Evolutionary conservation across 1,284 basidiomycete genomes (phyloP), one percentile per base, ranked within the genome.

Genomic region (Schizophyllum amplum): DNA sequence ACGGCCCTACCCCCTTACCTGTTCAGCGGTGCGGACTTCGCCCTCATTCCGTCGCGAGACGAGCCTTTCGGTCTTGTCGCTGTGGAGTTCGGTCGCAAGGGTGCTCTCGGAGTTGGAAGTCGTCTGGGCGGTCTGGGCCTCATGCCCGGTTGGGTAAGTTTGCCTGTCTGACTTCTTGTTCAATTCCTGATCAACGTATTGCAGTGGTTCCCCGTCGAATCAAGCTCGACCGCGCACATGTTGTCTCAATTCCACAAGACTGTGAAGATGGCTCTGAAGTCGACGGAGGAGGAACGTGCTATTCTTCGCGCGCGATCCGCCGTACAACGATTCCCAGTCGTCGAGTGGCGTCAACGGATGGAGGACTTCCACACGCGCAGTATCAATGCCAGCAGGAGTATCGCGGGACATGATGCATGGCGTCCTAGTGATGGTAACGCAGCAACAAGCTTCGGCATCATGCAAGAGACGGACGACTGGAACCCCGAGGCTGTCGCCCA

Each of bases 171-270:
- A 52, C 23, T 6, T 15, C 20, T n/a, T n/a, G 46, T 21, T 24
- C 5, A 1, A 24, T 65, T 55, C 49, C 54, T 69, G 47, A 59
- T 53, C 21, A 22, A 20, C 47, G 58, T 59, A 53, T 53, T 61
- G 2, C 58, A 92, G 90, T 94, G 92, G 92, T 94, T 92, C 80
- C 92, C 92, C 57, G 92, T 95, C 53, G 92, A 95, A 73, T 93
- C 90, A 1, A 90, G 76, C 61, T 88, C 92, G 42, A 92, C 92
- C 5, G 84, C 84, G 50, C 92, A 95, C 72, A 92, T 95, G 91
- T 77, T 94, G 66, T 94, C 92, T 13, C 92, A 95, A 69, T 73
- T 94, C 62, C 87, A 88, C 21, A 94, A 94, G 74, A 94, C 92
- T n/a, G 87, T 95, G 77, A 94, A 94, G 70, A 80, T 94, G 73